These are phyloP conservation scores for Ogataea thermomethanolica DNA, from an alignment of 805 yeast species.

Conservation along the genomic window DNA sequence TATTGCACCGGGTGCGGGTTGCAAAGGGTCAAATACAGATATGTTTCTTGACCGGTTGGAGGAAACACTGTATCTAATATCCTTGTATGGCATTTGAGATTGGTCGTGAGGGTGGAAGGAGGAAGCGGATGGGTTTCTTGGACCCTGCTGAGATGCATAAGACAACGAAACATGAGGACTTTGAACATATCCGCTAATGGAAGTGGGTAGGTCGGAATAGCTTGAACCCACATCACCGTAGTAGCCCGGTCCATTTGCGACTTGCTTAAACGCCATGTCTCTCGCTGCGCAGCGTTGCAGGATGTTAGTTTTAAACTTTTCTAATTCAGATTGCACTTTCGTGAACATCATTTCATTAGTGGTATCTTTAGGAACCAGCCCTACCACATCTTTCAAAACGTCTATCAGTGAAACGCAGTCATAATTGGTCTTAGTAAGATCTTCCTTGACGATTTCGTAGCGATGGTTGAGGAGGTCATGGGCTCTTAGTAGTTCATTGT, in stretches of 20 bases:
- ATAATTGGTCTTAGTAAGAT: slow-evolving; percentile 45
- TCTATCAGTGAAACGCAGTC: slow-evolving; percentile 55
- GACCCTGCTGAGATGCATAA: slow-evolving; percentile 20
- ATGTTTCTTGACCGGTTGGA: slow-evolving; percentile 35
- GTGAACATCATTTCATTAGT: slow-evolving; percentile 7
- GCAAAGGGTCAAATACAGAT: slow-evolving; percentile 38
- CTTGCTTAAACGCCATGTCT: slow-evolving; percentile 29
- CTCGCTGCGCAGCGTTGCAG: slow-evolving; percentile 32
- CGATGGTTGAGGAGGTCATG: slow-evolving; percentile 41
- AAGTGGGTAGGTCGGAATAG: slow-evolving; percentile 9
- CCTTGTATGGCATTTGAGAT: slow-evolving; percentile 29
- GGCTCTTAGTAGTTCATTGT: slow-evolving; percentile 41
- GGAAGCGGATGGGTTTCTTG: slow-evolving; percentile 28
- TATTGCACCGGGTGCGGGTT: slow-evolving; percentile 18
- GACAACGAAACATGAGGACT: slow-evolving; percentile 13
- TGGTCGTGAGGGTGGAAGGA: slow-evolving; percentile 29
- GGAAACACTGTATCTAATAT: slow-evolving; percentile 31
- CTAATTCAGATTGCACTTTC: slow-evolving; percentile 22
- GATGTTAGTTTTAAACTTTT: slow-evolving; percentile 26
- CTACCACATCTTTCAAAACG: slow-evolving; percentile 26
- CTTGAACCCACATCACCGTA: slow-evolving; percentile 13
- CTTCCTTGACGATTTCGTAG: slow-evolving; percentile 47
- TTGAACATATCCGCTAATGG: slow-evolving; percentile 10
- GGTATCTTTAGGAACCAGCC: slow-evolving; percentile 12
- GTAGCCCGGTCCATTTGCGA: slow-evolving; percentile 20